Evolutionary conservation across 2,329 filamentous ascomycete species (phyloP), one percentile per base, ranked within the genome.

Genomic region (Huntiella omanensis): DNA sequence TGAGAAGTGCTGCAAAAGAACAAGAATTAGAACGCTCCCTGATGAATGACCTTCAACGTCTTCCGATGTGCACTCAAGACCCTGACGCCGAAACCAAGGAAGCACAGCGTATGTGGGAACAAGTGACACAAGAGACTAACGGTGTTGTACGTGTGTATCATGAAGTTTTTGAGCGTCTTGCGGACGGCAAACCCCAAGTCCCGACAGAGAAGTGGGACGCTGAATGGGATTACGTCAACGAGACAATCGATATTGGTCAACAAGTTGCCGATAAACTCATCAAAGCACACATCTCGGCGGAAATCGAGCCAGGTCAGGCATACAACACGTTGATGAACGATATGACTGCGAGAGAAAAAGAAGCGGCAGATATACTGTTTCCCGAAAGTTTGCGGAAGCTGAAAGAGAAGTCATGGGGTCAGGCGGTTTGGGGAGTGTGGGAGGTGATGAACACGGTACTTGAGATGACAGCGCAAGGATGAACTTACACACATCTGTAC

Each of bases 351-450:
- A 47, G 47, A 15, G 48, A 49, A 37, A 49, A 32, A n/a, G 40
- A 48, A 33, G 35, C 49, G 10, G 50, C 48, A 10, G 16, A 44
- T 5, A 19, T 45, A 19, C 43, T 52, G 19, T 51, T 52, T 33
- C 22, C 42, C 32, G 45, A 51, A 19, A 52, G 49, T 16, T 12
- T 52, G 36, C 34, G 42, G 11, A 34, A 43, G 35, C 17, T 50
- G 35, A 39, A 39, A 22, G 32, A 45, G 11, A 47, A 47, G 36
- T 37, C 49, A 19, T 52, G 49, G 51, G 51, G 51, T 5, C 41
- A 51, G 43, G 48, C 37, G 1, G 40, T 47, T 12, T 51, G 51
- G 50, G 45, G 46, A 6, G 8, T 51, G 5, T 52, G 47, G 40
- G 45, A 50, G 16, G 45, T 43, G 33, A 40, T 49, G 45, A 38